These are phyloP conservation scores for Prototheca stagnorum DNA, from an alignment of 163 green algal genomes.

Conservation along the genomic window DNA sequence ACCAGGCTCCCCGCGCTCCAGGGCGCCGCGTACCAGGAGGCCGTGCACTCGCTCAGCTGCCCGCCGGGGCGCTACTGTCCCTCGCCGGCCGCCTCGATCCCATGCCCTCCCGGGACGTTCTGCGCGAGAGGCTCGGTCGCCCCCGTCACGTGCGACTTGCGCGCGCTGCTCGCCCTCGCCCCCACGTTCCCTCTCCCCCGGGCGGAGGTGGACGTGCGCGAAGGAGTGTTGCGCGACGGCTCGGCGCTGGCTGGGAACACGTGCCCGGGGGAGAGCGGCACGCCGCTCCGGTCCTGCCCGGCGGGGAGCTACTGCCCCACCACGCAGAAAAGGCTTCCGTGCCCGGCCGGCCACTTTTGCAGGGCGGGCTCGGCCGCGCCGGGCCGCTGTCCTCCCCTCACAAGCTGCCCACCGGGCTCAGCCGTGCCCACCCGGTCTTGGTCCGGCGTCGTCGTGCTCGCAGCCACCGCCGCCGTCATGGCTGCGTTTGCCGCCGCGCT, in stretches of 20 bases:
- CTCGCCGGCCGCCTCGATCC: conserved; percentile 7
- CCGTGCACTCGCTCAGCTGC: conserved; percentile 9
- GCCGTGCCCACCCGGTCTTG: conserved; percentile 2
- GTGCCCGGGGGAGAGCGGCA: conserved; percentile 28
- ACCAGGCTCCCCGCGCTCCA: conserved; percentile 1
- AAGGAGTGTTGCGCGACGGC: conserved; percentile 25
- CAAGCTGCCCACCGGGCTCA: conserved; percentile 31
- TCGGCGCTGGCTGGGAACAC: conserved; percentile 36
- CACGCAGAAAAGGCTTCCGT: conserved; percentile 5
- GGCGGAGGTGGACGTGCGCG: conserved; percentile 12
- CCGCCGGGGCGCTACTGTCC: conserved; percentile 14
- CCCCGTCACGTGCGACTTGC: conserved; percentile 32
- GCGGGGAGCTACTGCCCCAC: conserved; percentile 21
- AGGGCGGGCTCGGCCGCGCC: conserved; percentile 16
- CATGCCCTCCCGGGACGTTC: conserved; percentile 25
- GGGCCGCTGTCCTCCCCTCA: conserved; percentile 9
- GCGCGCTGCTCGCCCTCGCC: conserved; percentile 1
- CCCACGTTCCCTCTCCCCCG: conserved; percentile 5
- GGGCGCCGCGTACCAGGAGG: conserved; percentile 5
- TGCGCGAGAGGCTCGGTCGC: conserved; percentile 23
- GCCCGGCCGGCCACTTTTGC: conserved; percentile 42
- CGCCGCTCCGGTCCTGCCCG: conserved; percentile 22
- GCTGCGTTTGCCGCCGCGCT: conserved; percentile 3
- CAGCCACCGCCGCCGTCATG: conserved; percentile 3
- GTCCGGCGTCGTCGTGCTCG: conserved; percentile 17